Conservation (phyloP, 768 basidiomycete genomes). For the Termitomyces sp. region DNA sequence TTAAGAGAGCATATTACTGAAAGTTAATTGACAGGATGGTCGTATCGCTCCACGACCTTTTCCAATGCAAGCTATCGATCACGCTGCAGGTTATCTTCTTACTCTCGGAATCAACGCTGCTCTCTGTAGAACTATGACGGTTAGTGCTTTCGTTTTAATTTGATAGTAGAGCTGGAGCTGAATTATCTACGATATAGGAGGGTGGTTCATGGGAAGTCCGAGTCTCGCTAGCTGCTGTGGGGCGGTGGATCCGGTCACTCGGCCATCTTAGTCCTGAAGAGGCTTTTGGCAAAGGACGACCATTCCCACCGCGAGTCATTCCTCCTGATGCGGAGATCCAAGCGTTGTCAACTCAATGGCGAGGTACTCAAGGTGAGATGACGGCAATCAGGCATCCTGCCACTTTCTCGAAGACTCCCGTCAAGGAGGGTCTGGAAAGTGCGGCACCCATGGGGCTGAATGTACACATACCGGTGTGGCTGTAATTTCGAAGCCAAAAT, state of each 20-base stretch:
- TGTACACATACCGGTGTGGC: conserved; percentile 23
- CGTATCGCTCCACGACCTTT: too few species aligned
- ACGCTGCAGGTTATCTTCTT: conserved; percentile 56
- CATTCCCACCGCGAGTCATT: conserved; percentile 32
- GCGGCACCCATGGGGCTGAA: conserved; percentile 26
- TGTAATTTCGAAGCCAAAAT: too few species aligned
- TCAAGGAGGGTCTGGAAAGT: conserved; percentile 25
- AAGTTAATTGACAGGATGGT: too few species aligned
- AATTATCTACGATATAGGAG: conserved; percentile 34
- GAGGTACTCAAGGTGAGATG: conserved; percentile 25
- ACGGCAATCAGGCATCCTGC: conserved; percentile 45
- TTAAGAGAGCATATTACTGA: too few species aligned
- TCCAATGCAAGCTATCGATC: conserved; percentile 59
- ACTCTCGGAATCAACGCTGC: conserved; percentile 58
- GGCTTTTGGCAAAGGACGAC: conserved; percentile 37
- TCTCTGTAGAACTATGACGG: conserved; percentile 48
- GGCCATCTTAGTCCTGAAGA: conserved; percentile 38
- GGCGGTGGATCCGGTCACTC: conserved; percentile 53
- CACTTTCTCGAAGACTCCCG: conserved; percentile 38
- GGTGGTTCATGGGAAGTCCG: conserved; percentile 61
- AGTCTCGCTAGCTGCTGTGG: conserved; percentile 55
- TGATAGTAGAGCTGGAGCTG: too few species aligned
- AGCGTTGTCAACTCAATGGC: conserved; percentile 26
- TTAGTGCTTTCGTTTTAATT: conserved; percentile 18
- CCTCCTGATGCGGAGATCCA: conserved; percentile 36